phyloP scores from a whole-genome alignment of 2,329 filamentous ascomycete species.

The Passalora sequoiae region DNA sequence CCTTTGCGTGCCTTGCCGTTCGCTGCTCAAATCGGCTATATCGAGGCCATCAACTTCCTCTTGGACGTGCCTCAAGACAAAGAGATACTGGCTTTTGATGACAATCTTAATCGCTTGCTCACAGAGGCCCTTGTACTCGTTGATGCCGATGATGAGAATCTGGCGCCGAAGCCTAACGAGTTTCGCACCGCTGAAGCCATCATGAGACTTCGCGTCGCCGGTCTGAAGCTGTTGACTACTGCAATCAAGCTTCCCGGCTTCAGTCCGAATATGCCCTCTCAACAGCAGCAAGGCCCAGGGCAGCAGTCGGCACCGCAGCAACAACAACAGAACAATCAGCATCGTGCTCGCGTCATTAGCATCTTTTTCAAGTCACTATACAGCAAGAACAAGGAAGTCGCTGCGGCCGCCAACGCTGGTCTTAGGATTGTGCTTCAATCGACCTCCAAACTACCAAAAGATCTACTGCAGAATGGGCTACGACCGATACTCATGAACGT shows the following conservation, averaged over 20 bases:
- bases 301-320: too few relatives aligned
- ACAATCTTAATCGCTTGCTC: slow-evolving; percentile 80
- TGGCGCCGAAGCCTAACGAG: slow-evolving; percentile 88
- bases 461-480: slow-evolving; percentile 87
- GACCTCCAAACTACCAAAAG: slow-evolving; percentile 88
- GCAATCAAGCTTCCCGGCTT: slow-evolving; percentile 94
- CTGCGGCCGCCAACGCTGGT: slow-evolving; percentile 87
- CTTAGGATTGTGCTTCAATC: slow-evolving; percentile 81
- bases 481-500: slow-evolving; percentile 94
- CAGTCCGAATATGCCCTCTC: slow-evolving; percentile 52
- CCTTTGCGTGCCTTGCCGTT: slow-evolving; percentile 89
- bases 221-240: slow-evolving; percentile 85
- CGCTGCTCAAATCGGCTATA: slow-evolving; percentile 92
- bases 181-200: slow-evolving; percentile 95
- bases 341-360: slow-evolving; percentile 65
- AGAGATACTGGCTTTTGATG: slow-evolving; percentile 79
- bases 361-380: slow-evolving; percentile 99
- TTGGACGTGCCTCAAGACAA: slow-evolving; percentile 75
- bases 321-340: slow-evolving; percentile 57
- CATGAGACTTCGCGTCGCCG: slow-evolving; percentile 83
- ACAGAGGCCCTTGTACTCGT: slow-evolving; percentile 91
- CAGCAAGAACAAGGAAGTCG: slow-evolving; percentile 84
- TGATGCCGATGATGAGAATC: slow-evolving; percentile 86
- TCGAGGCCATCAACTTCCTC: slow-evolving; percentile 95
- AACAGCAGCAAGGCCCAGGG: slow-evolving; percentile 13